Evolutionary conservation across 768 basidiomycete genomes (phyloP), one percentile per base, ranked within the genome.

Genomic region (Phylloporus arenicola): DNA sequence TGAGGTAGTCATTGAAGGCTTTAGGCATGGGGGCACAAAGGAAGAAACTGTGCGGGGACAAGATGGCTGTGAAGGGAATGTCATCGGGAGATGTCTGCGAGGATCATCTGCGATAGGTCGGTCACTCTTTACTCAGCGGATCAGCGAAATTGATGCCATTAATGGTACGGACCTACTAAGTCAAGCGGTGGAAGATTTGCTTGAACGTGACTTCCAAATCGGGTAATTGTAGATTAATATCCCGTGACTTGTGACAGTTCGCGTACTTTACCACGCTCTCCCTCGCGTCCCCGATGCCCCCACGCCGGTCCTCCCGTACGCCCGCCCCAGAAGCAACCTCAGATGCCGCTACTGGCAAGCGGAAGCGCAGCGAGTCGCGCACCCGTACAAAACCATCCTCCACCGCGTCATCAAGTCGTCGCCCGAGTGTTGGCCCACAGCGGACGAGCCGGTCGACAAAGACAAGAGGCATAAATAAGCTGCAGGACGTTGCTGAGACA

Each of bases 231-330:
- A 39, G 39, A 9, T 22, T 29, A 14, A 5, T 37, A 12, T 52
- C 59, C 3, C 62, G 53, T 63, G 61, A 61, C 29, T 2, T 55
- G 62, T 55, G 62, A 64, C 59, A 25, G 50, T 52, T 59, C 59
- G 59, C 54, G 59, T 61, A 37, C 45, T 8, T 48, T 19, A 20
- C 22, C 43, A 22, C 38, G 27, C 31, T 22, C 20, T 33, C 25
- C 20, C 16, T 45, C 17, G 22, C 25, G 22, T 4, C 29, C 5
- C 29, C 30, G 3, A 88, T 88, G 86, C n/a, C n/a, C n/a, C n/a
- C n/a, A n/a, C n/a, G n/a, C 60, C 74, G 84, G 39, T 84, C 85
- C 22, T 80, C 82, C n/a, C 80, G 82, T 47, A 72, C 80, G 14
- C 74, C 75, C 51, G 70, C 73, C 1, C 77, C 75, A 1, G 24